Evolutionary conservation across 73 alveolate genomes (phyloP), one percentile per base, ranked within the genome.

Genomic region (Stentor roeselii): DNA sequence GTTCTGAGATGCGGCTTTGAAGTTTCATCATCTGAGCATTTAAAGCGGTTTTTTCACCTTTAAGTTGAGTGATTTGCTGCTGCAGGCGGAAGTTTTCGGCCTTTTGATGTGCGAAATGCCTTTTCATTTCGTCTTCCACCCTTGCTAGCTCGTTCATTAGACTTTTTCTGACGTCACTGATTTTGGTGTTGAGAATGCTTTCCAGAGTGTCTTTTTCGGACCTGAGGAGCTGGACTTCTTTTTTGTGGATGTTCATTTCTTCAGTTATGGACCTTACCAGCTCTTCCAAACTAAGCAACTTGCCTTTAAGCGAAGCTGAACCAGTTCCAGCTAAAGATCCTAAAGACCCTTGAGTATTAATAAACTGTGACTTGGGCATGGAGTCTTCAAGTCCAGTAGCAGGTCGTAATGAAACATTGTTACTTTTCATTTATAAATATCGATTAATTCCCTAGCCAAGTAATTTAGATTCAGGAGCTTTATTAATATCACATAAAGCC

Each of bases 111-210:
- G 91, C 88, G 42, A 88, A 88, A 60, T 88, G 94, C 86, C 94
- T 86, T 83, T 96, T 97, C 98, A 95, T 94, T 84, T 95, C 99
- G 60, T 95, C 98, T 86, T 97, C 99, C 21, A 97, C 98, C 80
- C 97, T 93, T 87, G 88, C 88, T 61, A 97, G 90, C 90, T 97
- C 99, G 78, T 91, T 95, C 59, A 96, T 93, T 59, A 96, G 90
- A 27, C 98, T 89, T 87, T 96, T 97, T 78, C 97, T 88, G 80
- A 95, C 98, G 93, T 97, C 99, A 67, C 89, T 87, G 32, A 98
- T 97, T 88, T 97, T 97, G 97, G 93, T 95, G 50, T 95, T 95
- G 59, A 97, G 86, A 58, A 95, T 99, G 42, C 90, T 86, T 87
- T 97, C 98, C 39, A 95, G 93, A 14, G 98, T 94, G 85, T 95